These are phyloP conservation scores for Claviceps maximensis DNA, from an alignment of 2,329 filamentous ascomycete genomes.

Conservation along the genomic window DNA sequence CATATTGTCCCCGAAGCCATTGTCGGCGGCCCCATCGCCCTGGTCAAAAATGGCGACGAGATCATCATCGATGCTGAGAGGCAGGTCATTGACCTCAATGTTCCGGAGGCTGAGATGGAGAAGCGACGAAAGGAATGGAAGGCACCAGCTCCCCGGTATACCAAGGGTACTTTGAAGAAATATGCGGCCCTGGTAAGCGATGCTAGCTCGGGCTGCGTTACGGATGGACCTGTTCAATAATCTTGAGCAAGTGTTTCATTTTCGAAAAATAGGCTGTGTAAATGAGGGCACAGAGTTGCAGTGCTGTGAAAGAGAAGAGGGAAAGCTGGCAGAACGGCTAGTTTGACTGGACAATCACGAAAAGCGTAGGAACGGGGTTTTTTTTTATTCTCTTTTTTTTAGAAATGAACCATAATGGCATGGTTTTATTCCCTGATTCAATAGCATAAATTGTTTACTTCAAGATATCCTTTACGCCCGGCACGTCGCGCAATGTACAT, in stretches of 20 bases:
- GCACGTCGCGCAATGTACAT: too few species aligned
- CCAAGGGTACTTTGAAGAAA: constrained; percentile 56
- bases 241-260: not conserved
- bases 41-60: constrained; percentile 68
- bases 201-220: constrained; percentile 47
- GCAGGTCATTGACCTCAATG: constrained; percentile 52
- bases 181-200: constrained; percentile 49
- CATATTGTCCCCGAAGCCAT: constrained; percentile 82
- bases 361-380: not conserved
- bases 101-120: constrained; percentile 51
- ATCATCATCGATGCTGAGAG: constrained; percentile 75
- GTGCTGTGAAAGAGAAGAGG: too few species aligned
- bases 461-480: too few species aligned
- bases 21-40: constrained; percentile 70
- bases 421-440: too few species aligned
- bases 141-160: constrained; percentile 43
- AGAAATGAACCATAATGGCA: too few species aligned
- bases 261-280: not conserved
- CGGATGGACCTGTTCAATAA: constrained; percentile 25
- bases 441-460: too few species aligned
- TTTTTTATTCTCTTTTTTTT: not conserved
- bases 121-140: constrained; percentile 47
- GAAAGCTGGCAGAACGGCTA: not conserved
- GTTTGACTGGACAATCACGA: not conserved
- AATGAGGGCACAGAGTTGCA: not conserved